Evolutionary conservation across 164 flowering plant genomes (phyloP).

Genomic region (Sextonia rubra): DNA sequence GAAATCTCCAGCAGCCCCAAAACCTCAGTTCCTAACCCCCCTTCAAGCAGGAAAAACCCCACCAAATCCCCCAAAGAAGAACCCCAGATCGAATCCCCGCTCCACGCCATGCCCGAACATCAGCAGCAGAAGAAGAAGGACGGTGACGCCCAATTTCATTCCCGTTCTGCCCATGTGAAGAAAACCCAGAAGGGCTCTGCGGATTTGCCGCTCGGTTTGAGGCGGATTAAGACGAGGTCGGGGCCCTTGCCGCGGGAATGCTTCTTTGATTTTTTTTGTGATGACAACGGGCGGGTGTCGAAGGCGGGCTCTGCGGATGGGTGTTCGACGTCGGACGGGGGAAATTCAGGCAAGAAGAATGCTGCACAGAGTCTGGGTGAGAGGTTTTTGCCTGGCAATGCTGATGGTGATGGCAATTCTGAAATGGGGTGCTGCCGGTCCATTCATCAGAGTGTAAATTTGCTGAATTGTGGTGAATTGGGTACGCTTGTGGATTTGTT

Average conservation of each 20-base stretch:
- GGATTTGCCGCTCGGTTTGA: conserved; percentile 83
- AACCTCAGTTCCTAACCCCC: conserved; percentile 55
- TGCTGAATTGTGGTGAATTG: too few species aligned
- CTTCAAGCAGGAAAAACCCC: conserved; percentile 12
- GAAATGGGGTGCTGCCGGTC: conserved; percentile 15
- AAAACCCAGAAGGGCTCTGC: conserved; percentile 31
- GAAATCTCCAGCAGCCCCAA: conserved; percentile 77
- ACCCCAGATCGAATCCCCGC: conserved; percentile 38
- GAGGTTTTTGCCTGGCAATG: neutral
- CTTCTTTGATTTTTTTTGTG: conserved; percentile 39
- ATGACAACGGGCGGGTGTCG: neutral
- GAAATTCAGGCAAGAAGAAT: neutral
- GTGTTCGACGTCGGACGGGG: conserved; percentile 5
- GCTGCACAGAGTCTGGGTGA: neutral
- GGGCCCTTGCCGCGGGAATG: conserved; percentile 97
- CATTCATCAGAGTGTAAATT: too few species aligned
- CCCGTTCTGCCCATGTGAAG: too few species aligned
- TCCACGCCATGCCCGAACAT: conserved; percentile 2
- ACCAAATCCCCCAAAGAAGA: conserved; percentile 83
- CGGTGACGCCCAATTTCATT: neutral
- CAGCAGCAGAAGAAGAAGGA: conserved; percentile 37
- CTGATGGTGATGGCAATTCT: neutral
- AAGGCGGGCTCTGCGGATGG: conserved; percentile 10
- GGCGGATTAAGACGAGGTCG: conserved; percentile 89
- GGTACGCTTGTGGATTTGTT: too few species aligned